Evolutionary conservation across 2,329 filamentous ascomycete genomes (phyloP).

Genomic region (Emergomyces orientalis): DNA sequence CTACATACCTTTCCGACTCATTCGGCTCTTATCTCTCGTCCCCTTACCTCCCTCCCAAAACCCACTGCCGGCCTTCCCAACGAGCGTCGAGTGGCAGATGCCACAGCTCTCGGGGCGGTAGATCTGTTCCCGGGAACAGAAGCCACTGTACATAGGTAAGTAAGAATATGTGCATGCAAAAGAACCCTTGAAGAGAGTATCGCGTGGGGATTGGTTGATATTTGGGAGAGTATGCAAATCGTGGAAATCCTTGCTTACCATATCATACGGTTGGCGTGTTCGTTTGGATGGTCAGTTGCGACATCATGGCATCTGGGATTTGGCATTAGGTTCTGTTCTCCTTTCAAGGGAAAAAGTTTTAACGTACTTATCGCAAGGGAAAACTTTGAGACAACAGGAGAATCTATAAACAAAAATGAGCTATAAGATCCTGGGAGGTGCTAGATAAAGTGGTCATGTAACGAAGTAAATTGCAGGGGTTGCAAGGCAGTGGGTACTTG

Average conservation of each 20-base stretch:
- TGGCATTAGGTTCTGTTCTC: constrained; percentile 7
- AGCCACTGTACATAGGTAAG: constrained; percentile 40
- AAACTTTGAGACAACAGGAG: constrained; percentile 49
- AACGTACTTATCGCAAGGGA: constrained; percentile 46
- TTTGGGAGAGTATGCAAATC: not conserved
- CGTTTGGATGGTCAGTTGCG: constrained; percentile 60
- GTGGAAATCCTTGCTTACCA: constrained; percentile 40
- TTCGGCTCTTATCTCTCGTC: constrained; percentile 59
- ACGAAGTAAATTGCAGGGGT: not conserved
- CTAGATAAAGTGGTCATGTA: not conserved
- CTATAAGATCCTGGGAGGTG: not conserved
- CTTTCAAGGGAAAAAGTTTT: not conserved
- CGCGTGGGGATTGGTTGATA: not conserved
- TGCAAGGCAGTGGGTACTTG: not conserved
- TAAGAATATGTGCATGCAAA: not conserved
- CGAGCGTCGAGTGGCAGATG: constrained; percentile 60
- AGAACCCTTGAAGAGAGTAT: not conserved
- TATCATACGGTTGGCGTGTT: constrained; percentile 77
- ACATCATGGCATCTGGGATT: constrained; percentile 59
- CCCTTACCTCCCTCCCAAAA: constrained; percentile 86
- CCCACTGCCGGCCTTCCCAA: constrained; percentile 57
- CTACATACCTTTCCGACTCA: constrained; percentile 56
- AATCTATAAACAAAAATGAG: constrained; percentile 32
- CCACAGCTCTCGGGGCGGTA: constrained; percentile 67
- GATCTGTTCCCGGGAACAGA: constrained; percentile 70